Base-by-base conservation (phyloP, 345 rosid genomes). In the Murraya koenigii region DNA sequence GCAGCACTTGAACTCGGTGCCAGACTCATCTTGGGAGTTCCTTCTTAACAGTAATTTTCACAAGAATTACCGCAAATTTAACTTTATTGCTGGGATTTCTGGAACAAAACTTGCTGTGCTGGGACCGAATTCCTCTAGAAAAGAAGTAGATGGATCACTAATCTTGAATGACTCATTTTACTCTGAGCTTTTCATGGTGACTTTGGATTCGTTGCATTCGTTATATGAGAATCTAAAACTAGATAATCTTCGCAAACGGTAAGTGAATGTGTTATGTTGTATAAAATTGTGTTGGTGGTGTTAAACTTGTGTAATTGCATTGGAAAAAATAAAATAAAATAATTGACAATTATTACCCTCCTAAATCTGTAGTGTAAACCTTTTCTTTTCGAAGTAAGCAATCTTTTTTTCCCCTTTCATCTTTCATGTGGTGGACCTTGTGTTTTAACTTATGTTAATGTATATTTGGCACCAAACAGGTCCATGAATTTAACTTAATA, bases 211-310 rank as follows among this genome's bases (percentile, higher is more conserved):
- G 75, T 84, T 94, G 79, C 99, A 96, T 87, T 94, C 99, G 35
- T 84, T 94, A 7, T 94, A 94, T 89, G 99, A 96, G 88, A 91
- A 89, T 88, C 86, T 96, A 84, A 96, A 96, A 82, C 81, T 96
- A 89, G 91, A 96, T 87, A 88, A 78, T 81, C 97, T 96, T 80
- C 95, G 99, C 19, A 90, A 90, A 85, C 82, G 81, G 99, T 96
- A 87, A 85, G 87, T 77, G 32, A 64, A 62, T 30, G 66, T 38
- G 0, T 62, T 30, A 5, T 62, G 36, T 38, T 62, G 9, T 62
- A 7, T 30, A 17, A 38, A 62, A 62, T 62, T 62, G 35, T 64
- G 67, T 32, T 64, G 67, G 67, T 64, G 39, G 36, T 14, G 23
- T 64, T 6, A 9, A 2, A 19, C 66, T 30, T 30, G 38, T 14